phyloP scores from a whole-genome alignment of 139 green algal species.

The Chlorella sp. region DNA sequence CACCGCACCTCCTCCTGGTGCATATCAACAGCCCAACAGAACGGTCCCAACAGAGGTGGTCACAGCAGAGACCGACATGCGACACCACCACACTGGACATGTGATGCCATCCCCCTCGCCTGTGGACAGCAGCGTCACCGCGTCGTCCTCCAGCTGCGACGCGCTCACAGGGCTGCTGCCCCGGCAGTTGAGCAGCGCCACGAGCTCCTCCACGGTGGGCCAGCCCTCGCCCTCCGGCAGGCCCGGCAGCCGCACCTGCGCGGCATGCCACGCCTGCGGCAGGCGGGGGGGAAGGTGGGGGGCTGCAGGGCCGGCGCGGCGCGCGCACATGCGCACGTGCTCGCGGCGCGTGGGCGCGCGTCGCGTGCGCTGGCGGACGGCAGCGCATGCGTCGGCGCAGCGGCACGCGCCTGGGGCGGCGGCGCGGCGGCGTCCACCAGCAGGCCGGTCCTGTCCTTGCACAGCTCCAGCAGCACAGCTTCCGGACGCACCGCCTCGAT shows the following conservation, averaged over 20 bases:
- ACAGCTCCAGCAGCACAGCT: slow-evolving; percentile 80
- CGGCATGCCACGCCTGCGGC: not conserved
- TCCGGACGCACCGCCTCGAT: slow-evolving; percentile 55
- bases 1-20: too few species aligned
- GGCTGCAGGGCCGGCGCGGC: too few species aligned
- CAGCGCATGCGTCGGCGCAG: slow-evolving; percentile 59
- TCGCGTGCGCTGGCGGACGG: slow-evolving; percentile 6
- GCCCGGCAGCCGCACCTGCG: not conserved
- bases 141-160: slow-evolving; percentile 71
- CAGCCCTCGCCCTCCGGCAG: slow-evolving; percentile 41
- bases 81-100: too few species aligned
- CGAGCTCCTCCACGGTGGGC: slow-evolving; percentile 57
- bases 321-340: too few species aligned
- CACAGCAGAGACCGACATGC: too few species aligned
- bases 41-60: too few species aligned
- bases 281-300: not conserved
- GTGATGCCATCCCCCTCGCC: too few species aligned
- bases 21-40: too few species aligned
- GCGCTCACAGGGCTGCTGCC: slow-evolving; percentile 46
- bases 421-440: slow-evolving; percentile 54
- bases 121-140: slow-evolving; percentile 61
- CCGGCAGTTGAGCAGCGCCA: slow-evolving; percentile 39
- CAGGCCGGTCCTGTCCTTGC: slow-evolving; percentile 75
- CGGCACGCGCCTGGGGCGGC: slow-evolving; percentile 51
- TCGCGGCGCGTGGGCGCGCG: too few species aligned